Conservation (phyloP, 1,284 basidiomycete species). For the Spongiforma sp. region DNA sequence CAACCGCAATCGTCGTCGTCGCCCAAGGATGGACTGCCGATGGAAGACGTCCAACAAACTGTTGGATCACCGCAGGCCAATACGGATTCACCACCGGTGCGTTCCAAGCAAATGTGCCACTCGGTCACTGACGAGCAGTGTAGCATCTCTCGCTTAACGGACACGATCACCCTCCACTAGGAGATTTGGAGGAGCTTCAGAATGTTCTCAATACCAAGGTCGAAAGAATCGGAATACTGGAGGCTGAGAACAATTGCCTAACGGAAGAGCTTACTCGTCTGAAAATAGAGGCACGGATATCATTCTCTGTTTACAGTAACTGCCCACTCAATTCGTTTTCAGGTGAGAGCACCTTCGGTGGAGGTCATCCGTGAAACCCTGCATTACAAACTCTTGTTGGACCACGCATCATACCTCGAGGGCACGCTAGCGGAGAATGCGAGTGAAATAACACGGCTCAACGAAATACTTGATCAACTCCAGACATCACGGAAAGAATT, state of each 20-base stretch:
- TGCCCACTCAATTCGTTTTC: slow-evolving; percentile 8
- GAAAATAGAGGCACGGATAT: slow-evolving; percentile 49
- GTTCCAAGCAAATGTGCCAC: slow-evolving; percentile 45
- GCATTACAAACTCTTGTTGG: slow-evolving; percentile 54
- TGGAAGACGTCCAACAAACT: slow-evolving; percentile 44
- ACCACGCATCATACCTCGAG: slow-evolving; percentile 51
- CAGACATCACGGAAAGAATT: slow-evolving; percentile 47
- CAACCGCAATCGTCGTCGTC: slow-evolving; percentile 42
- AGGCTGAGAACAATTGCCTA: slow-evolving; percentile 48
- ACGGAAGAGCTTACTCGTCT: slow-evolving; percentile 47
- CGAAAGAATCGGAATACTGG: slow-evolving; percentile 42
- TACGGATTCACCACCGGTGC: slow-evolving; percentile 61
- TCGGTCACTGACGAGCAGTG: slow-evolving; percentile 8
- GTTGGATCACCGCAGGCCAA: slow-evolving; percentile 20
- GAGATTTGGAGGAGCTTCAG: slow-evolving; percentile 43
- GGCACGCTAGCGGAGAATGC: slow-evolving; percentile 43
- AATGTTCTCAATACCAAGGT: slow-evolving; percentile 46
- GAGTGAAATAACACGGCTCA: slow-evolving; percentile 43
- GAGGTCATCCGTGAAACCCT: slow-evolving; percentile 52
- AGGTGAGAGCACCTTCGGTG: slow-evolving; percentile 53
- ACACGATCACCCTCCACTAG: slow-evolving; percentile 27
- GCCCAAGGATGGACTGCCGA: slow-evolving; percentile 46
- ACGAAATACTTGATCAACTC: slow-evolving; percentile 48
- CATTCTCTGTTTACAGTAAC: neutral
- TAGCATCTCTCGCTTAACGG: slow-evolving; percentile 34